Conservation (phyloP, 1,284 basidiomycete genomes). For the Ceratobasidium sp. region DNA sequence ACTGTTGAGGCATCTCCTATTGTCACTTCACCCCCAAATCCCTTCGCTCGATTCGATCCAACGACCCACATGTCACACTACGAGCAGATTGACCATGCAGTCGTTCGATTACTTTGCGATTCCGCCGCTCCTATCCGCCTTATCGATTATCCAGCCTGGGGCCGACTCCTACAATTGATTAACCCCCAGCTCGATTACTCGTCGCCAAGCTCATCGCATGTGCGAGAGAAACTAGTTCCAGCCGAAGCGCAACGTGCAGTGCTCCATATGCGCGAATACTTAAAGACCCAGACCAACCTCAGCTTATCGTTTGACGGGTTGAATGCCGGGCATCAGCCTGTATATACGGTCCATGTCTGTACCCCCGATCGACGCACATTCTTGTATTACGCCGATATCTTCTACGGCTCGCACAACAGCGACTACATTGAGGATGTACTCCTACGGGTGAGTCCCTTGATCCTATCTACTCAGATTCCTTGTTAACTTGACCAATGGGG, state of each 20-base stretch:
- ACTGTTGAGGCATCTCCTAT: background rate
- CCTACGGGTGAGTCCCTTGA: constrained; percentile 42
- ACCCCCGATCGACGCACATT: constrained; percentile 51
- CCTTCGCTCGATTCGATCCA: background rate
- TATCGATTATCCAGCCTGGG: constrained; percentile 1
- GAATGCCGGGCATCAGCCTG: constrained; percentile 48
- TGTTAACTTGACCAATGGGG: background rate
- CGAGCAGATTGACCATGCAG: constrained; percentile 15
- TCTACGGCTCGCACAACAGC: constrained; percentile 43
- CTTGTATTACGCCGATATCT: constrained; percentile 55
- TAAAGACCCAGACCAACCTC: constrained; percentile 5
- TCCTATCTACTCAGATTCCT: too few relatives aligned
- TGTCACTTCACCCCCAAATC: background rate
- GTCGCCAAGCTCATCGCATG: constrained; percentile 10
- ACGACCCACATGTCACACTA: background rate
- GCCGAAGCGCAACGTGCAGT: constrained; percentile 21
- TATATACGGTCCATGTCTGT: constrained; percentile 56
- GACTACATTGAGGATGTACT: constrained; percentile 44
- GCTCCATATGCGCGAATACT: constrained; percentile 2
- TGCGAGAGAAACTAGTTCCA: constrained; percentile 4
- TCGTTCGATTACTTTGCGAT: constrained; percentile 11
- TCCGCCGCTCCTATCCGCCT: constrained; percentile 10
- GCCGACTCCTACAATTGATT: background rate
- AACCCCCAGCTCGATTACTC: constrained; percentile 4
- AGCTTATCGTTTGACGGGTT: constrained; percentile 17